Conservation (phyloP, 805 yeast genomes). For the Candida pseudoglaebosa region DNA sequence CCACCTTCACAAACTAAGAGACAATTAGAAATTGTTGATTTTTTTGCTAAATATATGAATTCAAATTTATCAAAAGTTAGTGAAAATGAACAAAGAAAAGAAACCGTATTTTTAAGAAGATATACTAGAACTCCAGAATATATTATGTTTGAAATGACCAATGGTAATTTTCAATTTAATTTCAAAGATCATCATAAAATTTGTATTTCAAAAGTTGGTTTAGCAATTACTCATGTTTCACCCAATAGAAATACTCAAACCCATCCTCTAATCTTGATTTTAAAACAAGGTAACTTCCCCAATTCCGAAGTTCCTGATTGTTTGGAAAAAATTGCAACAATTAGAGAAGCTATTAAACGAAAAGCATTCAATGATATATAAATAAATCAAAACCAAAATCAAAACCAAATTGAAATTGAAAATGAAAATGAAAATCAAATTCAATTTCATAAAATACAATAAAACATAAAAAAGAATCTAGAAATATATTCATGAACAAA, state of each 20-base stretch:
- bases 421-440: too few relatives aligned
- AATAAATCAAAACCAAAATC: too few relatives aligned
- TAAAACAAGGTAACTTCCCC: conserved; percentile 42
- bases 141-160: conserved; percentile 90
- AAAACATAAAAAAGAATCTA: too few relatives aligned
- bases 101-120: conserved; percentile 73
- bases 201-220: conserved; percentile 72
- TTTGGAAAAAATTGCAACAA: conserved; percentile 37
- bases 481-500: too few relatives aligned
- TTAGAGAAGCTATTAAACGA: conserved; percentile 61
- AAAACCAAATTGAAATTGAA: too few relatives aligned
- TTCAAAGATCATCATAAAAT: conserved; percentile 93
- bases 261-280: conserved; percentile 46
- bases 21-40: conserved; percentile 81
- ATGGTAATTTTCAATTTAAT: conserved; percentile 90
- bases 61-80: conserved; percentile 81
- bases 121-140: conserved; percentile 75
- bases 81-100: conserved; percentile 57
- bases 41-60: conserved; percentile 89
- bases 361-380: conserved; percentile 19
- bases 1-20: conserved; percentile 52
- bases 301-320: conserved; percentile 39
- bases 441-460: too few relatives aligned
- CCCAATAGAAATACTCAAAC: conserved; percentile 72
- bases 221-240: conserved; percentile 74